Base-by-base conservation (phyloP, 805 yeast species). In the Candida michaelii region DNA sequence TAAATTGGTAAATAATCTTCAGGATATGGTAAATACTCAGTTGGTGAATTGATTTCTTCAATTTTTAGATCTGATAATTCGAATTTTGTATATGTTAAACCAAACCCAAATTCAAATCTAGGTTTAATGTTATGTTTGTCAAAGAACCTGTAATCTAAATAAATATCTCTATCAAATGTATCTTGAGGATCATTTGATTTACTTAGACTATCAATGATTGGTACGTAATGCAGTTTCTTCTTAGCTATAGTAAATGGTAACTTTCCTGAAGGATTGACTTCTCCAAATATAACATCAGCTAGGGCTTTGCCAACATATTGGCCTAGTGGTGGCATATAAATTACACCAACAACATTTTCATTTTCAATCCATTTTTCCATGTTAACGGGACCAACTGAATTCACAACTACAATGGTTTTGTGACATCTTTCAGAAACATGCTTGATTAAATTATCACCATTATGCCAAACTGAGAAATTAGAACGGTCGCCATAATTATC, bases 181-280 rank as follows among this genome's bases (percentile, higher is more conserved):
- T 69, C 74, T 51, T 72, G 75, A 3, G 76, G 75, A 24, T 55
- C 57, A 12, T 36, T 43, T 2, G 52, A 51, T 1, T 54, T 61
- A 30, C 51, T 54, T 30, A 56, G 57, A 27, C 59, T 65, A 36
- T 68, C 72, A 41, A 75, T 50, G 9, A 77, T 61, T 16, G 76
- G 74, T 18, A 73, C 76, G 48, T 80, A 69, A 42, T 66, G 70
- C 56, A 55, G 69, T 25, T 61, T 63, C 46, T 75, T 73, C 52
- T 71, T 74, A 10, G 86, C 83, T 48, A 81, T 71, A 3, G 86
- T 79, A 53, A 80, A 80, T 1, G 87, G 85, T 27, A 82, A 64
- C 46, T 74, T 70, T 4, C 86, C 87, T 27, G 83, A 76, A 7
- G 86, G 85, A 46, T 74, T 75, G n/a, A 63, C 67, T 27, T 76